Evolutionary conservation across 441 rosid species (phyloP), one percentile per base, ranked within the genome.

Genomic region (Erysimum cheiri): DNA sequence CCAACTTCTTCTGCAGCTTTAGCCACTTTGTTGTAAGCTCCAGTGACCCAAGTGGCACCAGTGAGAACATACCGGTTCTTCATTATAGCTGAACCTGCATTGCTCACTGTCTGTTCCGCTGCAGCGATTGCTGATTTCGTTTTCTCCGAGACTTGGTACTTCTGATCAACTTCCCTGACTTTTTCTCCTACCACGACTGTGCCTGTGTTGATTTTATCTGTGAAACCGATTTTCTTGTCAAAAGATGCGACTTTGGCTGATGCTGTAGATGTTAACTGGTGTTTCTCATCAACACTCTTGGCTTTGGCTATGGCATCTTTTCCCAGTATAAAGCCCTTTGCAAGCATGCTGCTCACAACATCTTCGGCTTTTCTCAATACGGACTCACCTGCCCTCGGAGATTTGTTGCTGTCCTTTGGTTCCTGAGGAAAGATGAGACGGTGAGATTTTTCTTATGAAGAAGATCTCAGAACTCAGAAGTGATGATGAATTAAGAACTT

Each of bases 1-100:
- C 98, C 93, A 19, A 91, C 95, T 14, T 93, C 97, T 35, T 88
- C 93, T 0, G 97, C 98, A 43, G 95, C 95, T 85, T 91, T 90
- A 15, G 88, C 84, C 15, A 89, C 97, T 80, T 70, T 88, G 69
- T 43, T 90, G 78, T 84, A 89, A 26, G 98, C 90, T 56, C 92
- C 98, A 0, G 95, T 67, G 33, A 89, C 95, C 97, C 93, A 93
- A 0, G 96, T 47, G 2, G 91, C 82, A 31, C 95, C 83, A 0
- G 88, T 84, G 60, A 87, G 82, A 2, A 91, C 82, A 69, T 88
- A 89, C 39, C 91, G 85, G 78, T 89, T 93, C 77, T 87, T 89
- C 96, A 93, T 91, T 64, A 93, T 84, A 46, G 96, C 87, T 39
- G 93, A 85, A 31, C 98, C 93, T 7, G 95, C 96, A 63, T 36